Evolutionary conservation across 371 early-diverging fungal species (phyloP).

Genomic region (Nosema muscidifuracis): DNA sequence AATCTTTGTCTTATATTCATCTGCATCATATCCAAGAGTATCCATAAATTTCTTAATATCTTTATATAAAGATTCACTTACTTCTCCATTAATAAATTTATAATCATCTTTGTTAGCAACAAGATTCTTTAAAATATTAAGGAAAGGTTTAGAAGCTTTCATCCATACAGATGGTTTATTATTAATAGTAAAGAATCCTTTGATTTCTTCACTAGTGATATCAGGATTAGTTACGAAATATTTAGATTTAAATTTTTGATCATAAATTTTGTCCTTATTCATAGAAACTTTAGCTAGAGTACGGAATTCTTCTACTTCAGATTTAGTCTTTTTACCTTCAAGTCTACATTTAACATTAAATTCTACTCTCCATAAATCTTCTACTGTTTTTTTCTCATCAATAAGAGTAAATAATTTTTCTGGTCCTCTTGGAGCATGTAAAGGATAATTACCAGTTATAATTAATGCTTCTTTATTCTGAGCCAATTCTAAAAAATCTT

Average conservation of each 20-base stretch:
- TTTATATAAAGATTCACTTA: neutral
- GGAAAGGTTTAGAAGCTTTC: neutral
- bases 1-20: neutral
- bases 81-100: neutral
- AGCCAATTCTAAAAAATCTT: slow-evolving; percentile 16
- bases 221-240: neutral
- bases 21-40: neutral
- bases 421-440: slow-evolving; percentile 22
- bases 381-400: neutral
- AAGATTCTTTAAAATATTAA: neutral
- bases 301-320: neutral
- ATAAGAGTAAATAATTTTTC: slow-evolving; percentile 11
- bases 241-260: neutral
- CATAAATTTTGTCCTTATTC: neutral
- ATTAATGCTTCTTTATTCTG: slow-evolving; percentile 6
- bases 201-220: neutral
- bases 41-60: neutral
- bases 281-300: neutral
- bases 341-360: neutral
- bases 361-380: neutral
- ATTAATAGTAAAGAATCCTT: neutral
- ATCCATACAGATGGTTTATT: neutral
- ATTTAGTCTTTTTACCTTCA: neutral
- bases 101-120: neutral
- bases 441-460: slow-evolving; percentile 8